These are phyloP conservation scores for Boletus bicolor DNA, from an alignment of 768 basidiomycete genomes.

Conservation along the genomic window DNA sequence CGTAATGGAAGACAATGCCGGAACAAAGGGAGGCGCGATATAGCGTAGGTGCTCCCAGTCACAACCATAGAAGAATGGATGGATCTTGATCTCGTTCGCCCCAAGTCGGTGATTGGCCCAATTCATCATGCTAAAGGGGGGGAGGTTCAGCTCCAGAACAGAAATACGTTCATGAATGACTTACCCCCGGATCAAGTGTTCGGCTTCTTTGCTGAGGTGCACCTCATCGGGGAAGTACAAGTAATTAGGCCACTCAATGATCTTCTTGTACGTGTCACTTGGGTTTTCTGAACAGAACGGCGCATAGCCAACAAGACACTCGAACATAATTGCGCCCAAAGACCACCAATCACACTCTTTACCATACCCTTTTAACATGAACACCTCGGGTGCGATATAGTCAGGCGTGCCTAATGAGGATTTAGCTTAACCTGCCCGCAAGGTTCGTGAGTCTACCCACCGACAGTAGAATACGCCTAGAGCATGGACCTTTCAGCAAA, in stretches of 20 bases:
- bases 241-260: slow-evolving; percentile 92
- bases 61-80: slow-evolving; percentile 93
- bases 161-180: slow-evolving; percentile 19
- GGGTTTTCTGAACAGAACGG: slow-evolving; percentile 98
- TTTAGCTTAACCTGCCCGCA: background rate
- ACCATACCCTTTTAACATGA: slow-evolving; percentile 94
- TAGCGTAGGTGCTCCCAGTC: slow-evolving; percentile 91
- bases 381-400: slow-evolving; percentile 96
- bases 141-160: slow-evolving; percentile 3
- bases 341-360: slow-evolving; percentile 99
- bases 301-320: slow-evolving; percentile 96
- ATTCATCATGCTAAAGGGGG: slow-evolving; percentile 67
- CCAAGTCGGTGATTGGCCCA: slow-evolving; percentile 73
- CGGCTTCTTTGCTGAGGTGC: slow-evolving; percentile 87
- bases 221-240: slow-evolving; percentile 95
- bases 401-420: slow-evolving; percentile 28
- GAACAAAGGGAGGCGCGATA: slow-evolving; percentile 95
- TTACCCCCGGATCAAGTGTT: slow-evolving; percentile 83
- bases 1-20: slow-evolving; percentile 85
- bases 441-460: slow-evolving; percentile 24
- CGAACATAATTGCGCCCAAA: slow-evolving; percentile 97
- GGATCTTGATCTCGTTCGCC: slow-evolving; percentile 85
- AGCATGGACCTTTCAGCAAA: slow-evolving; percentile 7
- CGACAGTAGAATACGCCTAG: slow-evolving; percentile 91
- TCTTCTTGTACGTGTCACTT: slow-evolving; percentile 97